Percentiles rank a stretch among this genome's conserved stretches.
These are phyloP conservation scores for Carex pumila DNA, from an alignment of 176 grass and related monocot species.

Conservation along the genomic window DNA sequence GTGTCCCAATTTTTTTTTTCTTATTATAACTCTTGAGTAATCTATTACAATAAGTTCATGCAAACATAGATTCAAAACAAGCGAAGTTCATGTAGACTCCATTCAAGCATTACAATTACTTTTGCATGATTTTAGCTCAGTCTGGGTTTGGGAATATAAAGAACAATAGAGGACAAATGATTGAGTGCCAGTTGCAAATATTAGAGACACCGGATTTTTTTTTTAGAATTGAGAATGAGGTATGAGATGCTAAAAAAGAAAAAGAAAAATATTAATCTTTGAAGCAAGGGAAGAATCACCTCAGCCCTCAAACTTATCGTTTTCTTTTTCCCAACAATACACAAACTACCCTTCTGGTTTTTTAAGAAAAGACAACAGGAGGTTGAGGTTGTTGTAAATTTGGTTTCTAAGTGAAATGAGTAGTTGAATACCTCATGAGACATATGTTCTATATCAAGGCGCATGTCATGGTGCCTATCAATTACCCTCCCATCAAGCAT, in stretches of 20 bases:
- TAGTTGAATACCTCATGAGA: slow-evolving; percentile 61
- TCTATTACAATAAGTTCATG: background rate
- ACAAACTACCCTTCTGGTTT: background rate
- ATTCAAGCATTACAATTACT: background rate
- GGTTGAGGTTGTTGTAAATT: background rate
- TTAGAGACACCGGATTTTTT: background rate
- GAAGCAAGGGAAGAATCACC: background rate
- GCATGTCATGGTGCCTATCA: slow-evolving; percentile 64
- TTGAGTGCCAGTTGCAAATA: background rate
- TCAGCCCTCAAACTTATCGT: background rate
- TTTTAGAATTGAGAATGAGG: background rate
- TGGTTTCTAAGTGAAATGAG: background rate
- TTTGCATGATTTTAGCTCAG: background rate
- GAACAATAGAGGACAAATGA: background rate
- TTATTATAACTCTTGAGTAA: background rate
- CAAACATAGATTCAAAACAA: background rate
- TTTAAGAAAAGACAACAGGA: background rate
- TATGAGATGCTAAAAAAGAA: background rate
- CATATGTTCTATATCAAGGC: slow-evolving; percentile 80
- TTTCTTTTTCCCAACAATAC: background rate
- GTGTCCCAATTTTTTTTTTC: background rate
- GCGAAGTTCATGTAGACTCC: background rate
- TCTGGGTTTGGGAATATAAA: background rate
- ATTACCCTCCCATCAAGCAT: slow-evolving; percentile 11
- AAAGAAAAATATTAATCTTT: background rate